A percentile compares a stretch with the other conserved stretches of the same genome.
Evolutionary conservation across 495 filamentous ascomycete genomes (phyloP).

Genomic region (Cairneyella variabilis): DNA sequence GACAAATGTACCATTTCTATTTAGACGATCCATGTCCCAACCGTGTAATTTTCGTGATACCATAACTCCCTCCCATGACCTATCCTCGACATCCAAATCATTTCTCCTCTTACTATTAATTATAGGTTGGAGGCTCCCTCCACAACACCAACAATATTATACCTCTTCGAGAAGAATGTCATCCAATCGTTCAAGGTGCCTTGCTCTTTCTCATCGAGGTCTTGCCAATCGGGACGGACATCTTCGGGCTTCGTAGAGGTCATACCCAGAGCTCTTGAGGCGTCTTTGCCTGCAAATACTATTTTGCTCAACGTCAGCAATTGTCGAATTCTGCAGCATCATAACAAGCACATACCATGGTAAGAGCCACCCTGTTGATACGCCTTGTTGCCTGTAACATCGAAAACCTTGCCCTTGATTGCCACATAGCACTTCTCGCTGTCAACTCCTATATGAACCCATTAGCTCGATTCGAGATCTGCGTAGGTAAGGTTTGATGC

Average conservation of each 20-base stretch:
- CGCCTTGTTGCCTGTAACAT: constrained; percentile 80
- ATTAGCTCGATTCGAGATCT: constrained; percentile 24
- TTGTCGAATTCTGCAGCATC: not conserved
- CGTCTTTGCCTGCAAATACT: constrained; percentile 96
- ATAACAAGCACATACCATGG: constrained; percentile 54
- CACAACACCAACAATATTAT: constrained; percentile 86
- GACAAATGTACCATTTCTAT: no score
- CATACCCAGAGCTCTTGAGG: constrained; percentile 80
- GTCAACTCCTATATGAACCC: constrained; percentile 50
- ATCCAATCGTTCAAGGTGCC: constrained; percentile 83
- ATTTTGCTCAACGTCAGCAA: no score
- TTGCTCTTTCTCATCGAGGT: constrained; percentile 85
- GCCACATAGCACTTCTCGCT: constrained; percentile 79
- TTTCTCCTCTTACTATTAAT: no score
- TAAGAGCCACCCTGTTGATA: constrained; percentile 85
- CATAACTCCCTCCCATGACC: no score
- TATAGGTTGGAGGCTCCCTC: constrained; percentile 10
- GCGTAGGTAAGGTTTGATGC: not conserved
- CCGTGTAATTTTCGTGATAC: no score
- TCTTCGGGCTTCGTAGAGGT: constrained; percentile 87
- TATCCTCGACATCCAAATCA: no score
- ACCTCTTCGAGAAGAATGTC: constrained; percentile 93
- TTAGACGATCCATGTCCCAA: no score
- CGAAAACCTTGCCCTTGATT: constrained; percentile 95
- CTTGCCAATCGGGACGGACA: constrained; percentile 77